Evolutionary conservation across 1,139 yeast species (phyloP).

Genomic region (Debaryomyces fabryi): DNA sequence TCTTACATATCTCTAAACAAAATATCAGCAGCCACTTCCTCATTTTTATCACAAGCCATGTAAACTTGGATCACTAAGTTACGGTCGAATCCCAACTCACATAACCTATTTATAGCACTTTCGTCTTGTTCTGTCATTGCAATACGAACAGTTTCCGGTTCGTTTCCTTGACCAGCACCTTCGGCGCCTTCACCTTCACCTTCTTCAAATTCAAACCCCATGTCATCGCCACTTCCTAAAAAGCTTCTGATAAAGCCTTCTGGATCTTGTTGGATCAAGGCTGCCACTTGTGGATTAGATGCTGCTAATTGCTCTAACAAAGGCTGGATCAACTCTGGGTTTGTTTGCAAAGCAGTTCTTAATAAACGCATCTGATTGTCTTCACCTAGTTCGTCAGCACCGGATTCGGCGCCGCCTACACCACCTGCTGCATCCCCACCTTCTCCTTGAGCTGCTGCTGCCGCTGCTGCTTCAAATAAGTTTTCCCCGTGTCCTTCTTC

Average conservation of each 20-base stretch:
- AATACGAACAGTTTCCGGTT: constrained; percentile 52
- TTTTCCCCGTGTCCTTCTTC: constrained; percentile 46
- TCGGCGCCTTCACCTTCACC: constrained; percentile 39
- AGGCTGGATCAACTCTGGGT: constrained; percentile 89
- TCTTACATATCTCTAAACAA: constrained; percentile 59
- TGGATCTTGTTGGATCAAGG: constrained; percentile 78
- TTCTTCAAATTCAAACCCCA: constrained; percentile 45
- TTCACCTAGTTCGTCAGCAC: constrained; percentile 36
- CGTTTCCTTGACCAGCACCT: constrained; percentile 35
- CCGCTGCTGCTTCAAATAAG: constrained; percentile 72
- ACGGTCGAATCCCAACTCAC: constrained; percentile 92
- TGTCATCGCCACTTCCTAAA: constrained; percentile 57
- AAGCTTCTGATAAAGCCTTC: constrained; percentile 80
- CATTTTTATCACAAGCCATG: constrained; percentile 97
- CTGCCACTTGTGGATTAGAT: constrained; percentile 88
- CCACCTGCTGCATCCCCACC: constrained; percentile 33
- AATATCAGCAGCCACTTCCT: constrained; percentile 93
- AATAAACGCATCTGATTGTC: constrained; percentile 64
- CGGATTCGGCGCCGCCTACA: constrained; percentile 29
- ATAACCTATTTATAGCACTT: constrained; percentile 81
- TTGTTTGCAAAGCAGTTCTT: constrained; percentile 77
- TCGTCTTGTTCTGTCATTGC: constrained; percentile 81
- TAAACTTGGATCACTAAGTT: constrained; percentile 88
- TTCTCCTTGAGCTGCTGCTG: constrained; percentile 46
- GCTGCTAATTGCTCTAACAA: constrained; percentile 80